Evolutionary conservation across 129 eudicot genomes (phyloP).

Genomic region (sunflower (Helianthus annuus)): HanXRQr2.0-SUNRISE NC_035447.2:28893373-28893872

Average conservation of each 20-base stretch:
- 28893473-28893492: conserved; percentile 1
- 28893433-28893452: conserved; percentile 13
- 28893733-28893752: conserved; percentile 90
- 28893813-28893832: conserved; percentile 80
- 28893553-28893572: conserved; percentile 13
- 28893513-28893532: no score
- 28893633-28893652: conserved; percentile 30
- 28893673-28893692: conserved; percentile 82
- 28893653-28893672: conserved; percentile 63
- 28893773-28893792: conserved; percentile 92
- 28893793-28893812: conserved; percentile 88
- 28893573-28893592: conserved; percentile 28
- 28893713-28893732: conserved; percentile 85
- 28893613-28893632: conserved; percentile 11
- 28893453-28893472: conserved; percentile 1
- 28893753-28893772: conserved; percentile 75
- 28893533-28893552: conserved; percentile 13
- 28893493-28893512: conserved; percentile 8
- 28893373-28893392: conserved; percentile 99
- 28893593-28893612: conserved; percentile 26
- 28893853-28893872: conserved; percentile 93
- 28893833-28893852: conserved; percentile 94
- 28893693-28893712: conserved; percentile 98
- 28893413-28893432: conserved; percentile 36
- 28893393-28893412: conserved; percentile 86